Conservation (phyloP, 352 stramenopile genomes). For the Globisporangium yorkense region DNA sequence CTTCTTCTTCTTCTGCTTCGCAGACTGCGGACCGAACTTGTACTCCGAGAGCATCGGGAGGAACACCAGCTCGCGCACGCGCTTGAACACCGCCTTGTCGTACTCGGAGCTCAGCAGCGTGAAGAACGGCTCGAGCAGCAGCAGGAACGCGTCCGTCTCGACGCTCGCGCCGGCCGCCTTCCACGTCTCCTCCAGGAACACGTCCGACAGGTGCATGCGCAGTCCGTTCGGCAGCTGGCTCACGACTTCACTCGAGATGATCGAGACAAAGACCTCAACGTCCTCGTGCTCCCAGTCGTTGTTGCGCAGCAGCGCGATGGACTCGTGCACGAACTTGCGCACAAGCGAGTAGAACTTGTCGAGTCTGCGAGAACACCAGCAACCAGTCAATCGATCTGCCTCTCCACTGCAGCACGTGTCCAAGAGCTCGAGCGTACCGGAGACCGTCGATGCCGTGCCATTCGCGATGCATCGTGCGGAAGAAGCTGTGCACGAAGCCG, state of each 20-base stretch:
- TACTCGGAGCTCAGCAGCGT: conserved; percentile 71
- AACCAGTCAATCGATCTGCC: neutral
- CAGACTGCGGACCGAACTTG: conserved; percentile 52
- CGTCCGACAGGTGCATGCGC: conserved; percentile 70
- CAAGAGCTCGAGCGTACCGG: conserved; percentile 14
- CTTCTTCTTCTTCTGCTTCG: conserved; percentile 15
- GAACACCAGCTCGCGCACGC: conserved; percentile 72
- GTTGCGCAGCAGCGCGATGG: conserved; percentile 44
- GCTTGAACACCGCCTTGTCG: conserved; percentile 79
- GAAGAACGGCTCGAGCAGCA: conserved; percentile 78
- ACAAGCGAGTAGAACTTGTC: conserved; percentile 87
- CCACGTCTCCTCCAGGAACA: conserved; percentile 67
- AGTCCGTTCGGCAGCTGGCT: conserved; percentile 77
- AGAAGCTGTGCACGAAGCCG: conserved; percentile 73
- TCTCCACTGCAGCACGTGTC: neutral
- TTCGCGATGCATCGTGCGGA: conserved; percentile 81
- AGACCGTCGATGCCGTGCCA: conserved; percentile 84
- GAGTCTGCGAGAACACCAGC: conserved; percentile 15
- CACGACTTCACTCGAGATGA: conserved; percentile 64
- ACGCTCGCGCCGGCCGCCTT: conserved; percentile 44
- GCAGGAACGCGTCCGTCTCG: conserved; percentile 54
- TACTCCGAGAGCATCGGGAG: conserved; percentile 56
- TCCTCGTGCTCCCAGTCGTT: conserved; percentile 48
- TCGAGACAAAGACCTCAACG: conserved; percentile 48
- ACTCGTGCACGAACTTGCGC: conserved; percentile 75